A percentile compares a stretch with the other conserved stretches of the same genome.
These are phyloP conservation scores for Inga laurina DNA, from an alignment of 306 rosid species.

Conservation along the genomic window DNA sequence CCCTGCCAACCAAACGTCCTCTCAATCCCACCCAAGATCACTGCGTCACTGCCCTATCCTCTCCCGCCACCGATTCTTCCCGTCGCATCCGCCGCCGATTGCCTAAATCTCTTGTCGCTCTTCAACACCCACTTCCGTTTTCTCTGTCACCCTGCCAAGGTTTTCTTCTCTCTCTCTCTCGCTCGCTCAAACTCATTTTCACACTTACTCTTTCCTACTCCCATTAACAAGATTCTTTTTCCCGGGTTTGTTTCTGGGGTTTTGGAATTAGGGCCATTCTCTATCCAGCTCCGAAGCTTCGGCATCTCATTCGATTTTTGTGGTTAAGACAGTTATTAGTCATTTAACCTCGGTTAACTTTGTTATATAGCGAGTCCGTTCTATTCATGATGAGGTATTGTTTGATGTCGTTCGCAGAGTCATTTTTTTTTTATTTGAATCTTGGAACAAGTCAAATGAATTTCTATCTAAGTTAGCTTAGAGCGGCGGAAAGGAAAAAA, in stretches of 20 bases:
- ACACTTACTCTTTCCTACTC: not conserved
- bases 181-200: not conserved
- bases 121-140: conserved; percentile 52
- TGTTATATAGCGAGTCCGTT: not conserved
- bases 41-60: not conserved
- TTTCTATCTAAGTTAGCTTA: not conserved
- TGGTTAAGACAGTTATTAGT: not conserved
- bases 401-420: not conserved
- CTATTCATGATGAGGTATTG: not conserved
- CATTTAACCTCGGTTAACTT: not conserved
- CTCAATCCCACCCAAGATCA: not conserved
- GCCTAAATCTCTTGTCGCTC: conserved; percentile 65
- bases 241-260: not conserved
- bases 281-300: not conserved
- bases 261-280: not conserved
- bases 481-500: not conserved
- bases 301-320: not conserved
- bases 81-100: conserved; percentile 47
- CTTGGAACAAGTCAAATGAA: not conserved
- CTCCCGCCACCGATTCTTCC: not conserved
- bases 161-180: conserved; percentile 1
- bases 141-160: conserved; percentile 60
- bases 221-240: not conserved
- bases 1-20: conserved; percentile 43
- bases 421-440: not conserved